Base-by-base conservation (phyloP, 192 early-diverging fungal genomes). In the Oehlia diaphana region DNA sequence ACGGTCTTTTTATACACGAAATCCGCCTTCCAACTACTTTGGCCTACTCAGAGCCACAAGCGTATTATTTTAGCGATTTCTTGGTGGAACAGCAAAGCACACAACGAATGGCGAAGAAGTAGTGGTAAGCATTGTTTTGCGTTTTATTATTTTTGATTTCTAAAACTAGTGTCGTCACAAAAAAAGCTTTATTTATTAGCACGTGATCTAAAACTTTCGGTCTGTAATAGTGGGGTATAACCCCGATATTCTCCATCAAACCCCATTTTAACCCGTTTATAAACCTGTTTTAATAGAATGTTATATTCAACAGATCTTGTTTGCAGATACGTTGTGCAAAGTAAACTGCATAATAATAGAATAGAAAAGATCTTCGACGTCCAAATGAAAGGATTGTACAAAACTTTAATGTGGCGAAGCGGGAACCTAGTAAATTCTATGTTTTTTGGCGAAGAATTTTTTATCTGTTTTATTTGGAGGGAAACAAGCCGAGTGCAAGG, bases 71-170 rank as follows among this genome's bases (percentile, higher is more conserved):
- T 37, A 69, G 67, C 67, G 37, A 39, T 37, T 31, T 31, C 28
- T 21, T 14, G 37, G 19, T 6, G 67, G 19, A n/a, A 33, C 19
- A 31, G 21, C 16, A 69, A 31, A 69, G 28, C 28, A 69, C 67
- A 69, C 6, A 69, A n/a, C 67, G 67, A 69, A 58, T 19, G 28
- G 67, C 28, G 67, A 69, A 69, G 28, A 69, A 33, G 37, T 69
- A n/a, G 67, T 31, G 28, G 28, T 14, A 7, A 37, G 31, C 28
- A 37, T 69, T 69, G 28, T 69, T 69, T 69, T 39, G 26, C 19
- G 28, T 31, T 68, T 69, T 69, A 69, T 69, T 37, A 69, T 31
- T 31, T 21, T 58, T 58, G 16, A 47, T 47, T 47, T 47, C 44
- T 47, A 42, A 42, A 42, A 42, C 39, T 42, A 47, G 44, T 58